phyloP scores from a whole-genome alignment of 1,139 yeast genomes.

The Kodamaea arcana region DNA sequence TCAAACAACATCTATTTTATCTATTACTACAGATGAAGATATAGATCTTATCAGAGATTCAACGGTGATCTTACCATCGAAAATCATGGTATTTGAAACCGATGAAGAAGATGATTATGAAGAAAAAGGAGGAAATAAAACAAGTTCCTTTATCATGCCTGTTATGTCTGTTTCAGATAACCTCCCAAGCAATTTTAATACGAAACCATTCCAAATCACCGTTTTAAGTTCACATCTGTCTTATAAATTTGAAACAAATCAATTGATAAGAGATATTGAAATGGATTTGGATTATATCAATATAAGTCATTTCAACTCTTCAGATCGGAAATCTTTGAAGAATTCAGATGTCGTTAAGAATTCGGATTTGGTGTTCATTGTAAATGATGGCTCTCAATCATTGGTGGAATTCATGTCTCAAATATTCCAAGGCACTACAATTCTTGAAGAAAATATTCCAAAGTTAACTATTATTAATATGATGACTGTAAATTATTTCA shows the following conservation, averaged over 20 bases:
- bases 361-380: constrained; percentile 31
- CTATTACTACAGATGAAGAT: constrained; percentile 25
- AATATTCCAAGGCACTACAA: constrained; percentile 6
- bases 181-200: constrained; percentile 1
- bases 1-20: constrained; percentile 21
- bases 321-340: neutral
- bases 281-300: constrained; percentile 10
- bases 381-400: constrained; percentile 38
- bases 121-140: constrained; percentile 10
- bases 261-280: constrained; percentile 18
- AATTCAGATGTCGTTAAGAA: constrained; percentile 11
- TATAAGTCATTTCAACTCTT: constrained; percentile 15
- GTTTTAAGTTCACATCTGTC: constrained; percentile 19
- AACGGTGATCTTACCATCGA: constrained; percentile 14
- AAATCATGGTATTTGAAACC: constrained; percentile 38
- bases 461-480: constrained; percentile 38
- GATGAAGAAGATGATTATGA: constrained; percentile 37
- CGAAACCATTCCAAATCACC: constrained; percentile 14
- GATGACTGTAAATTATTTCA: constrained; percentile 39
- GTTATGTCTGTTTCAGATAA: constrained; percentile 24
- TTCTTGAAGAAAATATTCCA: constrained; percentile 12
- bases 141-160: constrained; percentile 38
- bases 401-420: constrained; percentile 24
- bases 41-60: constrained; percentile 14
- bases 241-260: constrained; percentile 19